These are phyloP conservation scores for Alternaria sp. DNA, from an alignment of 2,329 filamentous ascomycete genomes.

Conservation along the genomic window DNA sequence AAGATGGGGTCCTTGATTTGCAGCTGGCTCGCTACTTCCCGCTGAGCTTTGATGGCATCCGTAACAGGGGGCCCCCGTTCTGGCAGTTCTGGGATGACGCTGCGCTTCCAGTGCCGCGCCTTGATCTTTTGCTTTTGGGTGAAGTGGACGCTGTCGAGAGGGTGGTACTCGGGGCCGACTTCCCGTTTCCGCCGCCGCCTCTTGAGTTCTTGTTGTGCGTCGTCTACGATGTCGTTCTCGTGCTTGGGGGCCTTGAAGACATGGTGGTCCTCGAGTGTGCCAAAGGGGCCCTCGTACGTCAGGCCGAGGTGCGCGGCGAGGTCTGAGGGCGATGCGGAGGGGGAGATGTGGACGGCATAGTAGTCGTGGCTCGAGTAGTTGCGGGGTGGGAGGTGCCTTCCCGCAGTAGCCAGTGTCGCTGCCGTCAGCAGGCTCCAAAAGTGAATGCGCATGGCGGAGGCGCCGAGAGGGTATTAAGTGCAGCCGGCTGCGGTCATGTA, in stretches of 20 bases:
- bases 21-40: constrained; percentile 61
- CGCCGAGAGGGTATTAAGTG: constrained; percentile 14
- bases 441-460: constrained; percentile 48
- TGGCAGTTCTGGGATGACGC: constrained; percentile 38
- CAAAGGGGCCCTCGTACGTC: constrained; percentile 79
- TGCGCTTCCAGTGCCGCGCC: constrained; percentile 67
- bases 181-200: constrained; percentile 68
- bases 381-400: constrained; percentile 59
- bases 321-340: constrained; percentile 67
- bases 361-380: constrained; percentile 86
- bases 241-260: constrained; percentile 75
- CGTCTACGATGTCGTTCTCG: constrained; percentile 61
- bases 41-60: constrained; percentile 57
- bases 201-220: constrained; percentile 60
- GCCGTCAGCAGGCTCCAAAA: constrained; percentile 51
- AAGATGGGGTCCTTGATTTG: constrained; percentile 90
- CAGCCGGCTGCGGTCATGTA: constrained; percentile 26
- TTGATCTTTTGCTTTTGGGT: constrained; percentile 78
- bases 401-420: constrained; percentile 39
- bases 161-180: constrained; percentile 54
- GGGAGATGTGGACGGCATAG: constrained; percentile 85
- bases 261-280: constrained; percentile 80
- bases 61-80: constrained; percentile 35
- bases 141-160: constrained; percentile 76
- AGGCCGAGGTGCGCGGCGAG: constrained; percentile 77